Base-by-base conservation (phyloP, 176 grass and related monocot species). In the Aegilops umbellulata region DNA sequence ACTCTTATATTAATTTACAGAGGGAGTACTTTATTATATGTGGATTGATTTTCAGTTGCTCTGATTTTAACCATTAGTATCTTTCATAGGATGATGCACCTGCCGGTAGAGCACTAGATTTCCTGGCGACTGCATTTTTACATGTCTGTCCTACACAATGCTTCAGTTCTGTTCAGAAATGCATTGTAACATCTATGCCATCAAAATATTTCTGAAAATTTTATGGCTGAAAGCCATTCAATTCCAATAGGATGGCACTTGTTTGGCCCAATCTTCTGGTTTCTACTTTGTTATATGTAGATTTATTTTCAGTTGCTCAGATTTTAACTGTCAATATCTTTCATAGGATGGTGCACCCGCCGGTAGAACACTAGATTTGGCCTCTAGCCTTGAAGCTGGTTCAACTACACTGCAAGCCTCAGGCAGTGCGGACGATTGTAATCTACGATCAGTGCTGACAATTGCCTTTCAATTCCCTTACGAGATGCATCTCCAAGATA, bases 401-500 rank as follows among this genome's bases (percentile, higher is more conserved):
- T 81, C 90, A 41, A 70, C 92, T 63, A 65, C 82, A 65, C 81
- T 91, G 44, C 90, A 85, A 65, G 57, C 68, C 44, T 61, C 90
- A 77, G 85, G 49, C 4, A 82, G 87, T 34, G 63, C 86, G 68
- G 86, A 86, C 74, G 83, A 91, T 61, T 60, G 76, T 68, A 99
- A 91, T 76, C 86, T 89, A 11, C 83, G 97, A 66, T 99, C 97
- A 38, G 97, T 99, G 44, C 85, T 99, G 74, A 96, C 94, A 19
- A 99, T 99, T 58, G 94, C 97, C 23, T 99, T 99, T 86, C 97
- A 99, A 27, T 96, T 99, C 25, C 90, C 97, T 26, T 99, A 94
- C 5, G 97, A 99, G 90, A 74, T 83, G 77, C 92, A 96, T 82
- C 90, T 99, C 67, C 97, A 94, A 83, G 97, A 99, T 38, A 99